Evolutionary conservation across 1,284 basidiomycete genomes (phyloP).

Genomic region (Xerocomus tenax): DNA sequence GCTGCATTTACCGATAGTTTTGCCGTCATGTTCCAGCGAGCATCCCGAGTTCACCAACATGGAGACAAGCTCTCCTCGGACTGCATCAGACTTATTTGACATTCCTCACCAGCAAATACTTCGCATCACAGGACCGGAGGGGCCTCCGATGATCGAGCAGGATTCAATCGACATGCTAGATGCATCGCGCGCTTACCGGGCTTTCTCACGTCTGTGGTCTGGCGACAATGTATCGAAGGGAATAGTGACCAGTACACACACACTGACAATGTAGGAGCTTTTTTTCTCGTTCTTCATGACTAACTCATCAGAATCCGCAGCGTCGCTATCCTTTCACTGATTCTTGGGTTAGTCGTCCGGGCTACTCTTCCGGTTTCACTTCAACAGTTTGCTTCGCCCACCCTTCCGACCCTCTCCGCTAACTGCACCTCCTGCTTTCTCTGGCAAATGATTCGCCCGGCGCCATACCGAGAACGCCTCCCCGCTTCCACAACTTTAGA

Average conservation of each 20-base stretch:
- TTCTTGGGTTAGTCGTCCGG: conserved; percentile 58
- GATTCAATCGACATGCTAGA: conserved; percentile 39
- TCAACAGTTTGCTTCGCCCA: conserved; percentile 20
- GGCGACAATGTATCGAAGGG: conserved; percentile 33
- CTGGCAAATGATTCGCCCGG: conserved; percentile 30
- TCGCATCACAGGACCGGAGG: conserved; percentile 30
- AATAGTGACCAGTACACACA: conserved; percentile 41
- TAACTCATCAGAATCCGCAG: conserved; percentile 32
- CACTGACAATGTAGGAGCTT: conserved; percentile 51
- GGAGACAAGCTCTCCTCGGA: conserved; percentile 35
- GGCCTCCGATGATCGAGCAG: conserved; percentile 39
- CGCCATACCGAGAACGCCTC: conserved; percentile 33
- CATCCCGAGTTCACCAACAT: conserved; percentile 25
- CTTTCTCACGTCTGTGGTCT: conserved; percentile 41
- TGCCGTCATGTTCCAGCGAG: conserved; percentile 29
- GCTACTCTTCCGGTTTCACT: conserved; percentile 40
- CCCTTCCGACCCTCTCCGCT: conserved; percentile 7
- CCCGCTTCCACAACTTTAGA: conserved; percentile 28
- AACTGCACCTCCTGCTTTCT: conserved; percentile 22
- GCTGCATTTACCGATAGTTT: conserved; percentile 51
- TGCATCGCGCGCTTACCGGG: conserved; percentile 36
- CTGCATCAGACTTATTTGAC: conserved; percentile 42
- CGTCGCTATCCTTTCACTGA: conserved; percentile 55
- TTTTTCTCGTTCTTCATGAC: conserved; percentile 7
- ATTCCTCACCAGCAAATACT: conserved; percentile 39